Evolutionary conservation across 1,284 basidiomycete genomes (phyloP).

Genomic region (Malassezia slooffiae): DNA sequence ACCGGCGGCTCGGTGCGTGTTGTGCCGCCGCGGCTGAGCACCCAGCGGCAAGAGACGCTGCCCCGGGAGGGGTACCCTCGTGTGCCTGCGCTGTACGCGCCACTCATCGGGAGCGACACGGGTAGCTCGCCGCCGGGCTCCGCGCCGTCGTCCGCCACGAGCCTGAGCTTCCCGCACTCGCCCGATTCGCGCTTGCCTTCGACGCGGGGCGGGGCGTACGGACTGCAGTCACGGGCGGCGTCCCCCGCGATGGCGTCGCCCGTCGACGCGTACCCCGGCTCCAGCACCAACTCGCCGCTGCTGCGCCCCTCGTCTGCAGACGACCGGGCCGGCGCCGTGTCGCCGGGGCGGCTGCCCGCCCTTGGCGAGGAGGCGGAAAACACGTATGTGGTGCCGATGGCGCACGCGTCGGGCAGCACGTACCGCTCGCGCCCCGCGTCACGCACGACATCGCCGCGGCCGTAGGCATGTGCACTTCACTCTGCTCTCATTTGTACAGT

Average conservation of each 20-base stretch:
- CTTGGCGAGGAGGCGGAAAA: too few species aligned
- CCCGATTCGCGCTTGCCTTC: too few species aligned
- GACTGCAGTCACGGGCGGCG: too few species aligned
- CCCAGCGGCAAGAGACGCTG: neutral
- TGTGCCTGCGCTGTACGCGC: neutral
- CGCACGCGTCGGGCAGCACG: neutral
- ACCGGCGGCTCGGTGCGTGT: neutral
- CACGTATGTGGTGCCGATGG: too few species aligned
- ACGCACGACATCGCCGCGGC: neutral
- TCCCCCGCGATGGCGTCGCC: too few species aligned
- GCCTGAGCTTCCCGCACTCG: too few species aligned
- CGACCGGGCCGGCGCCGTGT: too few species aligned
- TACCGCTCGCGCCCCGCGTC: neutral
- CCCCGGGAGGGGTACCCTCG: neutral
- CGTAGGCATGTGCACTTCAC: neutral
- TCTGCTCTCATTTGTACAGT: neutral
- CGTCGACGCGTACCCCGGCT: too few species aligned
- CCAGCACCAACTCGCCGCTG: too few species aligned
- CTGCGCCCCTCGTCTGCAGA: too few species aligned
- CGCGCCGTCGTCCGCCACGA: neutral
- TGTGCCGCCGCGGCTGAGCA: neutral
- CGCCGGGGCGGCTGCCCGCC: too few species aligned
- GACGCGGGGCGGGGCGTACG: too few species aligned
- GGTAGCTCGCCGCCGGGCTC: neutral
- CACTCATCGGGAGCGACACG: neutral